Base-by-base conservation (phyloP, 805 yeast species). In the Cyberlindnera mississippiensis region DNA sequence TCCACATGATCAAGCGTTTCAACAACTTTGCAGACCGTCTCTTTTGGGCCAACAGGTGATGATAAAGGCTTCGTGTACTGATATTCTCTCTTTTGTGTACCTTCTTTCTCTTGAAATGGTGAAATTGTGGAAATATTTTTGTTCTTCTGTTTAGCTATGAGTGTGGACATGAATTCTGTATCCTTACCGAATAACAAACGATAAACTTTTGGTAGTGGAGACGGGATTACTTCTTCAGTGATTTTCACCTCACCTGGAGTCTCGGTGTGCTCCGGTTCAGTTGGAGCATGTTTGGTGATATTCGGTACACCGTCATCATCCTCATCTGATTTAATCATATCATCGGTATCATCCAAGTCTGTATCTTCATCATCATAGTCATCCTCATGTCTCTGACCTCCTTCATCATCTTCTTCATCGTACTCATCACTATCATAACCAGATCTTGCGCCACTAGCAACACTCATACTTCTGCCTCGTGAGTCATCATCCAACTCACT, bases 1-100 rank as follows among this genome's bases (percentile, higher is more conserved):
- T 83, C 80, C 41, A 57, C 66, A 33, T 72, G 67, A 24, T 78
- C 77, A 14, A 84, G 55, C 2, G 69, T 69, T 54, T 85, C 95
- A 4, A 71, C 68, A 35, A 85, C 80, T 14, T 68, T 59, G 65
- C 91, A 84, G 44, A 64, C 64, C 0, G 95, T 84, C 51, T 83
- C 84, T 51, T 82, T 83, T 6, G 93, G 93, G 0, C 91, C 93
- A 41, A 85, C 78, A 0, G 86, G 73, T 3, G 76, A 80, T 37
- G 72, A 68, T 33, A 85, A 63, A 2, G 91, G 90, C 51, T 84
- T 80, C 1, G 68, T 68, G 55, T 82, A 85, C 0, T 70, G 59
- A 49, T 77, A 85, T 8, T 64, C 62, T 52, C 95, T 67, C 34
- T 62, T 57, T 39, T 62, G 54, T 18, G 45, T 33, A 6, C 46